Percentiles rank a stretch among this genome's conserved stretches.
Conservation (phyloP, 106 monocot species). For the Dendrobium catenatum region DNA sequence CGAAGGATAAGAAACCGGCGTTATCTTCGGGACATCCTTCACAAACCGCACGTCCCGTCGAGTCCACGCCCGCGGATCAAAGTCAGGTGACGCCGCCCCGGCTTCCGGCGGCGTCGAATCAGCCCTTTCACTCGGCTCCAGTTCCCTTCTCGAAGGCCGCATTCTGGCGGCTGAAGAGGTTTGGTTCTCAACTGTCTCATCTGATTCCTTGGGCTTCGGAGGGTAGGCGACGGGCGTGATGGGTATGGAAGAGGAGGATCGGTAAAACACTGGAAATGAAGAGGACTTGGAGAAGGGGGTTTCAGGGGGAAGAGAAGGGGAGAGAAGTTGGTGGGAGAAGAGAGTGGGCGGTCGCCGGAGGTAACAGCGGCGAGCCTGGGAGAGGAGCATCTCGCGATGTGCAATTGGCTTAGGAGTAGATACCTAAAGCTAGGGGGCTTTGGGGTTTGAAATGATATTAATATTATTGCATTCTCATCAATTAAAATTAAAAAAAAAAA, state of each 20-base stretch:
- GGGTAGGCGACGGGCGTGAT: slow-evolving; percentile 63
- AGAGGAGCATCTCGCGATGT: slow-evolving; percentile 23
- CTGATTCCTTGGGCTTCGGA: slow-evolving; percentile 35
- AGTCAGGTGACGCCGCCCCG: not conserved
- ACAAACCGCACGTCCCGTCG: slow-evolving; percentile 71
- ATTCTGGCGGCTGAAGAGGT: not conserved
- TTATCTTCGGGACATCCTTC: slow-evolving; percentile 52
- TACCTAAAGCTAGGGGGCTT: slow-evolving; percentile 16
- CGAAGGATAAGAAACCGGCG: slow-evolving; percentile 56
- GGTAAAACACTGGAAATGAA: slow-evolving; percentile 7
- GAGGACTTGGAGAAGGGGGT: not conserved
- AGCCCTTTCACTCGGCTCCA: not conserved
- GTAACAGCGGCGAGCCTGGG: slow-evolving; percentile 14
- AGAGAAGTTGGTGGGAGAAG: not conserved
- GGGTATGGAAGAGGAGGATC: slow-evolving; percentile 21
- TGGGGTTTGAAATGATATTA: not conserved
- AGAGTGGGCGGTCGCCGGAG: not conserved
- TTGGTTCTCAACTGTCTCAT: not conserved
- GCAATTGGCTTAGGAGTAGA: slow-evolving; percentile 15
- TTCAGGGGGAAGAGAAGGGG: not conserved
- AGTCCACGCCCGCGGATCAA: slow-evolving; percentile 30
- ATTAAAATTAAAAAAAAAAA: too few relatives aligned
- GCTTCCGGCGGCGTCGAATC: not conserved
- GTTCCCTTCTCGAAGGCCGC: slow-evolving; percentile 5
- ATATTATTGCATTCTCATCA: too few relatives aligned